These are phyloP conservation scores for Passalora sequoiae DNA, from an alignment of 2,329 filamentous ascomycete species.

Conservation along the genomic window DNA sequence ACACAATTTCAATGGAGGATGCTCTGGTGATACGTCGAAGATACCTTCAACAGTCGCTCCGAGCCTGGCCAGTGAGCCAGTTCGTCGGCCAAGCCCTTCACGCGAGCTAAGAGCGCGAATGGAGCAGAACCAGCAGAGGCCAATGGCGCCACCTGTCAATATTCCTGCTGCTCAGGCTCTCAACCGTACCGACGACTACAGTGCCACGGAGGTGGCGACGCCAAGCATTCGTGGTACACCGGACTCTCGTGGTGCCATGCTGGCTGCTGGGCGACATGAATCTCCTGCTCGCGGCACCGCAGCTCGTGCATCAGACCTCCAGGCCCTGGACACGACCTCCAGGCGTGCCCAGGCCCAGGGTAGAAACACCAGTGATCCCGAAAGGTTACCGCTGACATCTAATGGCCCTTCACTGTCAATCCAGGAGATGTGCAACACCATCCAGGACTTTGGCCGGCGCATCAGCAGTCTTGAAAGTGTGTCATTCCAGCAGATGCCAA, in stretches of 20 bases:
- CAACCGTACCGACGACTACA: constrained; percentile 37
- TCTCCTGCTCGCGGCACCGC: not conserved
- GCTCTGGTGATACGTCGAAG: constrained; percentile 23
- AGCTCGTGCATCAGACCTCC: not conserved
- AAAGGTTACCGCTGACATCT: constrained; percentile 5
- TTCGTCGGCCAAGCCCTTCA: constrained; percentile 13
- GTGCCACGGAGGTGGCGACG: constrained; percentile 46
- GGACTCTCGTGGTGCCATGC: constrained; percentile 23
- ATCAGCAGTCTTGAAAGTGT: constrained; percentile 64
- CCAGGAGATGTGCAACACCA: constrained; percentile 49
- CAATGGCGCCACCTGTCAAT: constrained; percentile 30
- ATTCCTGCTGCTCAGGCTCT: constrained; percentile 21
- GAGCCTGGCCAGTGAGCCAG: constrained; percentile 27
- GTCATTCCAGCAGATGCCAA: constrained; percentile 61
- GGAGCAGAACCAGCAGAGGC: constrained; percentile 5
- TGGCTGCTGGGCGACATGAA: not conserved
- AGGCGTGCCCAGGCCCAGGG: constrained; percentile 5
- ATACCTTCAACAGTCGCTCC: constrained; percentile 31
- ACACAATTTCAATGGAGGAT: constrained; percentile 18
- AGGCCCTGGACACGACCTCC: not conserved
- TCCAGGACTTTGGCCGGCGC: constrained; percentile 48
- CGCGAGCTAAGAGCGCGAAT: constrained; percentile 11
- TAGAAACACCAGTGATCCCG: constrained; percentile 7
- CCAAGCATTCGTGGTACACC: constrained; percentile 43
- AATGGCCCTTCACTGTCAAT: constrained; percentile 31